Evolutionary conservation across 1,284 basidiomycete genomes (phyloP), one percentile per base, ranked within the genome.

Genomic region (Leccinum subfulvum): DNA sequence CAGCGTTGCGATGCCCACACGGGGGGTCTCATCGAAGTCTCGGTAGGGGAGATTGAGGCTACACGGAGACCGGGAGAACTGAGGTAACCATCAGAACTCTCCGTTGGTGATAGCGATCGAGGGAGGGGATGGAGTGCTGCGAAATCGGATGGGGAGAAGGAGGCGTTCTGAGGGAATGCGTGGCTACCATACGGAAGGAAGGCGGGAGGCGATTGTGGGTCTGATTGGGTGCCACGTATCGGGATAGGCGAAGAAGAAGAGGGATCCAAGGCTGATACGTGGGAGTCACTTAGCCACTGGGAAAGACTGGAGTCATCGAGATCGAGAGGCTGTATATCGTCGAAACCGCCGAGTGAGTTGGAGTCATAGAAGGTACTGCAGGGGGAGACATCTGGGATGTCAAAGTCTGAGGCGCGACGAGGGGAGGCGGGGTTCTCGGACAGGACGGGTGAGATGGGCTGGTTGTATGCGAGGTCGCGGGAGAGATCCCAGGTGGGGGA

Each of bases 1-100:
- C 84, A 90, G 52, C 88, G 78, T 65, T 89, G 84, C 8, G 85
- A 76, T 18, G 86, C 84, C 89, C 88, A 91, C 7, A 59, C 54
- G 1, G 82, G 86, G 14, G 81, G 78, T 63, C 80, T 81, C 44
- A 84, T 71, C n/a, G 83, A 78, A 8, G 82, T 81, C 56, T 87
- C 84, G 26, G 80, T 76, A 18, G 86, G 82, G 16, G 87, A 83
- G 64, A 86, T 78, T 3, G 87, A 85, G n/a, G 80, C 76, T 28
- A 85, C 69, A 47, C 77, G 76, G 58, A 77, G 74, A 67, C 76
- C 65, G 64, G 66, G 74, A 47, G 62, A 77, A 69, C 67, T 77
- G 72, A 57, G 73, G 63, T 66, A 74, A 44, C 80, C 82, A 23
- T 84, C 82, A 61, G 79, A 81, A 5, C 77, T 77, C 5, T 82